These are phyloP conservation scores for Chaetomium olivaceum DNA, from an alignment of 2,329 filamentous ascomycete species.

Conservation along the genomic window DNA sequence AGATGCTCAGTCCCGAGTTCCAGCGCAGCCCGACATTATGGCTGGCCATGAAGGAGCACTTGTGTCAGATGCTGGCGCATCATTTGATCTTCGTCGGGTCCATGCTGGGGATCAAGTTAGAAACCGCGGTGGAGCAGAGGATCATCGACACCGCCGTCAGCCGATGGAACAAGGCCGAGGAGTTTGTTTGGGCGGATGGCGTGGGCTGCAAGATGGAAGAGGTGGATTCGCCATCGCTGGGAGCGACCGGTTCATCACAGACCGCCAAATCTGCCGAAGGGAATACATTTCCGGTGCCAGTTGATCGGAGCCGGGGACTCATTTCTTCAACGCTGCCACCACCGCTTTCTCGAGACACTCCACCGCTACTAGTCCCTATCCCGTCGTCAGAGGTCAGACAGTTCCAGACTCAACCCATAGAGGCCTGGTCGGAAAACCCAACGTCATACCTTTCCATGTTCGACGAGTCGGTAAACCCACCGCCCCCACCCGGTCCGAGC, in stretches of 20 bases:
- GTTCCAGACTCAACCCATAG: slow-evolving; percentile 23
- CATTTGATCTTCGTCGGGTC: slow-evolving; percentile 37
- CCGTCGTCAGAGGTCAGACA: slow-evolving; percentile 26
- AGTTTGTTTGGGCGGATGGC: slow-evolving; percentile 34
- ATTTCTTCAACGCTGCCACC: slow-evolving; percentile 1
- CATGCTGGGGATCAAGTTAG: slow-evolving; percentile 37
- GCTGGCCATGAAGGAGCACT: slow-evolving; percentile 39
- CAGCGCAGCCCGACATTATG: slow-evolving; percentile 38
- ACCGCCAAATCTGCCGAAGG: background rate
- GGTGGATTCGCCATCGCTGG: background rate
- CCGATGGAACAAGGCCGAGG: slow-evolving; percentile 38
- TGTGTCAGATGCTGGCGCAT: slow-evolving; percentile 39
- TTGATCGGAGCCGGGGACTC: background rate
- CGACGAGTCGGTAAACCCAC: slow-evolving; percentile 21
- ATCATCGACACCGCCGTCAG: slow-evolving; percentile 36
- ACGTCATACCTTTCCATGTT: slow-evolving; percentile 35
- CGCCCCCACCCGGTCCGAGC: background rate
- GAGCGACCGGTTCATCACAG: background rate
- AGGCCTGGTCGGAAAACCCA: slow-evolving; percentile 32
- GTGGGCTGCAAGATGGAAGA: background rate
- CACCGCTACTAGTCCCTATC: slow-evolving; percentile 29
- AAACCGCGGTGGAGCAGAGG: slow-evolving; percentile 35
- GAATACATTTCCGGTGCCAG: background rate
- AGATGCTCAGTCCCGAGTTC: slow-evolving; percentile 31
- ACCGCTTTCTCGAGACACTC: background rate